Evolutionary conservation across 495 filamentous ascomycete genomes (phyloP), one percentile per base, ranked within the genome.

Genomic region (Penicillium salamii): DNA sequence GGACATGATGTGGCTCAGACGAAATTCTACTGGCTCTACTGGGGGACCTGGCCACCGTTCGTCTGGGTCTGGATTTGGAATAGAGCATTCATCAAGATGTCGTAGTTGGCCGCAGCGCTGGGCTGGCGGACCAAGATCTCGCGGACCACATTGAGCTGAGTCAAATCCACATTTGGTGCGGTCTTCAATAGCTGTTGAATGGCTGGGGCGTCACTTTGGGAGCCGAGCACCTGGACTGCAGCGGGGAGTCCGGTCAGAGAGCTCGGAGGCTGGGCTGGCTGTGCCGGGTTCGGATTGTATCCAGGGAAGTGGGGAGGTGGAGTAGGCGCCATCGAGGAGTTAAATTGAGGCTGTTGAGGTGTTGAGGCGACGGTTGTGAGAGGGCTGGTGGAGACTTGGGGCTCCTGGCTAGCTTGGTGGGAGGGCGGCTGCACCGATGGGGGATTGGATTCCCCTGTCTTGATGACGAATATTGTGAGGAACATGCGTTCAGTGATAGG

Each of bases 381-480:
- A 2, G 77, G 78, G 49, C 76, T 79, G 8, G 67, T 68, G 41
- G 66, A 61, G 29, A 61, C 54, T 11, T 50, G 48, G 1, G 69
- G 67, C 49, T 73, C 68, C 48, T 71, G 66, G 49, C 66, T 72
- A 20, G 60, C 61, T 43, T 62, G 74, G 41, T 64, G 69, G 15
- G 73, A 71, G n/a, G 73, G 65, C 26, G 76, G 68, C 57, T 74
- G 62, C 31, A 75, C 60, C 36, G 81, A 72, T 20, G 69, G 48
- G 41, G 74, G 54, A 55, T 70, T 66, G 5, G 70, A 73, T 7
- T 74, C 70, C 32, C 67, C 50, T 0, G 66, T 77, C 41, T 87
- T 81, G 53, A 87, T 82, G 8, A 93, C 88, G 51, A 95, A 86
- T 7, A 87, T 83, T 43, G 87, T 78, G 13, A 95, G 77, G 20